phyloP scores from a whole-genome alignment of 1,284 basidiomycete genomes.

The Laetiporus sulphureus region DNA sequence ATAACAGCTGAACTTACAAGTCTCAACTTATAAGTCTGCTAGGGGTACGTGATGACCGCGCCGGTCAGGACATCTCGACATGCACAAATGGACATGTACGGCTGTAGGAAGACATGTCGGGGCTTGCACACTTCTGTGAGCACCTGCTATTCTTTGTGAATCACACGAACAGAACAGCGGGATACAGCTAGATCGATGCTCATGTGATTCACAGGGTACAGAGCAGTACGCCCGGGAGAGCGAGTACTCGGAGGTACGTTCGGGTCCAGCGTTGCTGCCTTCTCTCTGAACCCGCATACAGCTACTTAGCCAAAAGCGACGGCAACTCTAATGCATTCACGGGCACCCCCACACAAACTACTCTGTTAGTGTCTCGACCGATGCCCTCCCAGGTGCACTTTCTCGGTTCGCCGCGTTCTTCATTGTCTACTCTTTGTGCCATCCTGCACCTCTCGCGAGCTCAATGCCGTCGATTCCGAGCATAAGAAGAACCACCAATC shows the following conservation, averaged over 20 bases:
- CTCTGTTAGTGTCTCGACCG: conserved; percentile 84
- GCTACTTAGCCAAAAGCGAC: conserved; percentile 91
- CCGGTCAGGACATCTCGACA: background rate
- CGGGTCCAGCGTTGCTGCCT: background rate
- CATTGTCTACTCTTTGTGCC: conserved; percentile 85
- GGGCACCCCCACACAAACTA: conserved; percentile 90
- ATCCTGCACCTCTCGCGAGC: conserved; percentile 89
- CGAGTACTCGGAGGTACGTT: conserved; percentile 76
- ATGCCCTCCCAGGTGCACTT: conserved; percentile 80
- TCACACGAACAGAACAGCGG: too few relatives aligned
- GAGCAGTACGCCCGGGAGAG: conserved; percentile 86
- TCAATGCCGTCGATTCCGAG: conserved; percentile 97
- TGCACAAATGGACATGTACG: background rate
- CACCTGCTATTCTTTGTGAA: conserved; percentile 92
- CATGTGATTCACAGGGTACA: conserved; percentile 48
- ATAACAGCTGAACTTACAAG: too few relatives aligned
- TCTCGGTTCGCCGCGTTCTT: conserved; percentile 95
- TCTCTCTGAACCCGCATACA: background rate
- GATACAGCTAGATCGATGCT: background rate
- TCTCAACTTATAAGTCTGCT: too few relatives aligned
- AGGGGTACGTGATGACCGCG: too few relatives aligned
- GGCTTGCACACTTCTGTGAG: conserved; percentile 91
- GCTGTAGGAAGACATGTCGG: conserved; percentile 74
- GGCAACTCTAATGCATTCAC: conserved; percentile 95
- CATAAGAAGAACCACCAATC: conserved; percentile 96